Evolutionary conservation across 2,329 filamentous ascomycete genomes (phyloP), one percentile per base, ranked within the genome.

Genomic region (Arachnomyces sp.): DNA sequence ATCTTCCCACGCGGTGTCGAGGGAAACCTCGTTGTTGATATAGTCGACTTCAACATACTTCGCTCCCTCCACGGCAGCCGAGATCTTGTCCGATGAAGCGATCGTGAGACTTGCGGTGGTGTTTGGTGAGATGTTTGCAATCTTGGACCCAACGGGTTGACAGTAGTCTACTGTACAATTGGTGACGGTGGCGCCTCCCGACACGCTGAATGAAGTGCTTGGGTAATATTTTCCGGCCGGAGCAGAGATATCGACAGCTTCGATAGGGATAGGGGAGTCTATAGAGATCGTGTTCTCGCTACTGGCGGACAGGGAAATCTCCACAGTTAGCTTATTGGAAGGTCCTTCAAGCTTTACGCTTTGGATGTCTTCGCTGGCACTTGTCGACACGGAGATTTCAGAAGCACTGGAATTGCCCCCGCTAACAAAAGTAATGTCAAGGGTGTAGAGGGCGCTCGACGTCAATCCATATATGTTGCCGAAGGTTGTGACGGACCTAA

Each of bases 21-120:
- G 61, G 0, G 65, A 61, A 8, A 72, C 59, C 7, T 74, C 71
- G 45, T 75, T 73, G 54, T 75, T 74, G 53, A 73, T 68, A 34
- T 66, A 74, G 48, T 73, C 68, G 9, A 74, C 52, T 1, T 66
- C 67, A 0, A 74, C 43, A 25, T 69, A 62, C 43, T 67, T 64
- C 2, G 48, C 48, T 1, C 64, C 61, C 3, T 45, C 52, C 0
- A 51, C 58, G 1, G 56, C 45, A 1, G 54, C 51, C 3, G 30
- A 45, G 7, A 66, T 58, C 1, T 52, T 51, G 20, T 25, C 20
- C 20, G 20, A 25, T 5, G 20, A 25, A 2, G 54, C 42, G 36
- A 74, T 66, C 0, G 52, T 56, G n/a, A 63, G 58, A 2, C 42
- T 56, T 1, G 65, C 58, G 2, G 47, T 51, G 28, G 48, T 49